phyloP scores from a whole-genome alignment of 2,329 filamentous ascomycete genomes.

The Achaetomium macrosporum region DNA sequence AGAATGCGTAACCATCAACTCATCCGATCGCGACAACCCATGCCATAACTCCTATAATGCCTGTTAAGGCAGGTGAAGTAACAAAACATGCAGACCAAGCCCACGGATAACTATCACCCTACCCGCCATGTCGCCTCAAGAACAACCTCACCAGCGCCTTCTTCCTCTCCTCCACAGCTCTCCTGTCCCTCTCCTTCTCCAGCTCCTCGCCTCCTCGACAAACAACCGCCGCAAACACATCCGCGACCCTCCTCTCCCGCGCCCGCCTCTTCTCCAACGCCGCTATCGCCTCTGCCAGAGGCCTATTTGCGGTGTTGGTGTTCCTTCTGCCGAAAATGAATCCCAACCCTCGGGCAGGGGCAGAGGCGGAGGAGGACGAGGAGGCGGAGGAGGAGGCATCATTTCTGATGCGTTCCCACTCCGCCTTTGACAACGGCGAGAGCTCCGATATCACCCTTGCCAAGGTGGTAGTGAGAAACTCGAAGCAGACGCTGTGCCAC shows the following conservation, averaged over 20 bases:
- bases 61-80: neutral
- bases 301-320: neutral
- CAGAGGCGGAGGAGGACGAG: neutral
- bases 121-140: constrained; percentile 30
- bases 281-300: constrained; percentile 31
- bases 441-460: constrained; percentile 47
- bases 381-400: neutral
- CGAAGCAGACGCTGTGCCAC: constrained; percentile 81
- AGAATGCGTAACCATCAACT: too few species aligned
- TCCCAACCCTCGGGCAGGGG: constrained; percentile 23
- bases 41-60: too few species aligned
- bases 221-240: constrained; percentile 58
- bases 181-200: constrained; percentile 49
- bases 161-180: constrained; percentile 57
- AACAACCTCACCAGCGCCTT: constrained; percentile 66
- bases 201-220: constrained; percentile 41
- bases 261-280: constrained; percentile 49
- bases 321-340: constrained; percentile 35
- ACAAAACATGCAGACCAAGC: neutral
- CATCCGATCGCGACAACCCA: too few species aligned
- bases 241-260: constrained; percentile 57
- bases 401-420: constrained; percentile 26
- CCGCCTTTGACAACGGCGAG: constrained; percentile 34
- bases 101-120: neutral
- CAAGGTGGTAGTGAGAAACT: constrained; percentile 77